Evolutionary conservation across 768 basidiomycete species (phyloP).

Genomic region (Tephrocybe sp.): DNA sequence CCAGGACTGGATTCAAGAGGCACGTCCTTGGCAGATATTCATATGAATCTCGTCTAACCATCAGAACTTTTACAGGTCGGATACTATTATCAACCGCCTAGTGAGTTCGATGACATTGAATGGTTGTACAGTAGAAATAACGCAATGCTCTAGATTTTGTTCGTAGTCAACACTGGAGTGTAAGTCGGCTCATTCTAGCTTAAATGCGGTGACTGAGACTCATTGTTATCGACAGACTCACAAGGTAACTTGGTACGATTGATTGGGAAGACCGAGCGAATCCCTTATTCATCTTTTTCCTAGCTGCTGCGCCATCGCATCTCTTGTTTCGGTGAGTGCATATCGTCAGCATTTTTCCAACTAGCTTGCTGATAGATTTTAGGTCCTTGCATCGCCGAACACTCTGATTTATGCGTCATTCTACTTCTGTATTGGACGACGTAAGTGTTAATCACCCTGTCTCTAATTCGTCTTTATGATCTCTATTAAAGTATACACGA

Average conservation of each 20-base stretch:
- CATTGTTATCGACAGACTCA: not conserved
- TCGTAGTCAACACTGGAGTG: conserved; percentile 52
- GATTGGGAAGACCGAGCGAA: too few species aligned
- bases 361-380: too few species aligned
- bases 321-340: conserved; percentile 41
- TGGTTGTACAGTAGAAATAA: not conserved
- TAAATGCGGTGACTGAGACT: not conserved
- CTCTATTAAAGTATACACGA: conserved; percentile 23
- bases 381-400: conserved; percentile 26
- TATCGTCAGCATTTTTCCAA: not conserved
- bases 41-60: too few species aligned
- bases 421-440: conserved; percentile 35
- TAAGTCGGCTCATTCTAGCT: conserved; percentile 18
- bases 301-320: conserved; percentile 45
- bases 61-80: conserved; percentile 30
- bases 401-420: conserved; percentile 32
- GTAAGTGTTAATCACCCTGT: conserved; percentile 17
- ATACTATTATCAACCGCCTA: conserved; percentile 49
- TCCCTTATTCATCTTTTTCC: not conserved
- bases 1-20: conserved; percentile 53
- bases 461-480: not conserved
- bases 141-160: conserved; percentile 38
- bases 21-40: conserved; percentile 8
- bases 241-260: not conserved
- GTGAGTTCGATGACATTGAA: conserved; percentile 20